Evolutionary conservation across 257 asterid genomes (phyloP).

Genomic region (Solanum chmielewskii): DNA sequence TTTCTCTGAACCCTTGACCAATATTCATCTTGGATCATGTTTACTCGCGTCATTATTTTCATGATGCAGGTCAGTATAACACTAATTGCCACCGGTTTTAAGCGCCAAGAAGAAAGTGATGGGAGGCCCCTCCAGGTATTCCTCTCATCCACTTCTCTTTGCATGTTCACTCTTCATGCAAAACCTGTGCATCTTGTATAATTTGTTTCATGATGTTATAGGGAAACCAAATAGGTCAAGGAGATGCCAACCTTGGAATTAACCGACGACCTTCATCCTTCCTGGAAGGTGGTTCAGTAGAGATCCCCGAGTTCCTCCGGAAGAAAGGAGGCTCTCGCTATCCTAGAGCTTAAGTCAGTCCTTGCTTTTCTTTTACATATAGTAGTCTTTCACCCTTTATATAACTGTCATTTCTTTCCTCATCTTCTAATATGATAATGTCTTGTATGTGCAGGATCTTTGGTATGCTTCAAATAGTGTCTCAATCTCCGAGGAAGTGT

Average conservation of each 20-base stretch:
- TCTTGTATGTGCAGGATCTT: neutral
- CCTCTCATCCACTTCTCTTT: neutral
- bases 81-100: constrained; percentile 88
- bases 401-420: neutral
- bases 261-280: constrained; percentile 63
- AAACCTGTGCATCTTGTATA: neutral
- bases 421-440: neutral
- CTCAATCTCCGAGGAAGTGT: neutral
- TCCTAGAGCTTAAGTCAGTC: constrained; percentile 57
- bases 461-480: neutral
- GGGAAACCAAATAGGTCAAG: constrained; percentile 57
- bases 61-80: constrained; percentile 73
- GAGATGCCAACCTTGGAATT: constrained; percentile 44
- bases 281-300: constrained; percentile 61
- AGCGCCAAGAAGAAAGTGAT: constrained; percentile 81
- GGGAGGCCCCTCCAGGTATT: constrained; percentile 62
- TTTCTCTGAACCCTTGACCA: neutral
- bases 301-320: constrained; percentile 85
- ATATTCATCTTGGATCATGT: neutral
- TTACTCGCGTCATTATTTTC: neutral
- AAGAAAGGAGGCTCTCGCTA: constrained; percentile 84
- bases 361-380: neutral
- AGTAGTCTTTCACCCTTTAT: neutral
- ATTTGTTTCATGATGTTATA: constrained; percentile 10
- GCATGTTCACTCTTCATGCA: neutral